Percentiles rank a stretch among this genome's conserved stretches.
Evolutionary conservation across 139 green algal species (phyloP).

Genomic region (Penium margaritaceum): DNA sequence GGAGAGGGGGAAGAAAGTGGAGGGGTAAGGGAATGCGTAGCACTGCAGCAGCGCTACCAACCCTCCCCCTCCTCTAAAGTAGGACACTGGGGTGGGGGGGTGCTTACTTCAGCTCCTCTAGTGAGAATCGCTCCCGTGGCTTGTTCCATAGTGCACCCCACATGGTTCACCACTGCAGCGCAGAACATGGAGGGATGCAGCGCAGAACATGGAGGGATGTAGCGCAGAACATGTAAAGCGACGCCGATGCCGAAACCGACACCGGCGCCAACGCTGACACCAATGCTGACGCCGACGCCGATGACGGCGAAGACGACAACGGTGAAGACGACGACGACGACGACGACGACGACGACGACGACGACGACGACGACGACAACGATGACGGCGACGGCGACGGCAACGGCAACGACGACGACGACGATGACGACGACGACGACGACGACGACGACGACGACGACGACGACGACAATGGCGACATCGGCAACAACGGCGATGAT

Average conservation of each 20-base stretch:
- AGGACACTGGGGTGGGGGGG: background rate
- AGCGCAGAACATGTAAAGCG: background rate
- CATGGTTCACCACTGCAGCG: background rate
- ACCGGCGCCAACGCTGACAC: background rate
- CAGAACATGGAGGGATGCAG: background rate
- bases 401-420: no score
- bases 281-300: background rate
- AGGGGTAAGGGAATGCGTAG: conserved; percentile 7
- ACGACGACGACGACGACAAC: no score
- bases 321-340: background rate
- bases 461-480: no score
- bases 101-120: conserved; percentile 34
- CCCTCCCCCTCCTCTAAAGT: background rate
- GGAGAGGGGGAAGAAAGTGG: no score
- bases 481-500: background rate
- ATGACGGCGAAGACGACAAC: background rate
- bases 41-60: background rate
- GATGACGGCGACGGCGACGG: no score
- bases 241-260: background rate
- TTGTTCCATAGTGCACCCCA: conserved; percentile 7
- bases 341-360: no score
- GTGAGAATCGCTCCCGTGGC: conserved; percentile 34
- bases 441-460: no score
- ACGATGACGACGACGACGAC: no score
- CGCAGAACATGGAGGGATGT: background rate